phyloP scores from a whole-genome alignment of 2,329 filamentous ascomycete genomes.

The Aphanoascus verrucosus region DNA sequence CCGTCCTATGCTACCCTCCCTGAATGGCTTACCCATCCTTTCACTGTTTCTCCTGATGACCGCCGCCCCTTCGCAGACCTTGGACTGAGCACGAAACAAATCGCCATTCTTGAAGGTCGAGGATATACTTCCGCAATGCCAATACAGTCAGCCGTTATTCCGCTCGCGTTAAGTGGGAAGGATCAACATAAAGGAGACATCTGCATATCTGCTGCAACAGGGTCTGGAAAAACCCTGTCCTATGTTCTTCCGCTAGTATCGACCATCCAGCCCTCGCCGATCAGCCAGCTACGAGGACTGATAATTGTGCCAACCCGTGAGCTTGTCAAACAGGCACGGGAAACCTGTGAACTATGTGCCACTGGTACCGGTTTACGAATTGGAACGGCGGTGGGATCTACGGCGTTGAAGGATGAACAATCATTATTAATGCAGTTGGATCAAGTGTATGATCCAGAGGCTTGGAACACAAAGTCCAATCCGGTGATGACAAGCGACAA shows the following conservation, averaged over 20 bases:
- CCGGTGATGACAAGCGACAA: constrained; percentile 42
- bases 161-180: constrained; percentile 60
- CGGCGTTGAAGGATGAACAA: constrained; percentile 59
- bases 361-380: constrained; percentile 63
- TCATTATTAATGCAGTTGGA: constrained; percentile 52
- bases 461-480: constrained; percentile 15
- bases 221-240: constrained; percentile 88
- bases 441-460: constrained; percentile 54
- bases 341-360: constrained; percentile 64
- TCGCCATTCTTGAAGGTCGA: constrained; percentile 54
- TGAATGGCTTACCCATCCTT: constrained; percentile 65
- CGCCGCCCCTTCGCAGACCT: constrained; percentile 53
- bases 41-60: constrained; percentile 53
- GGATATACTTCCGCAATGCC: constrained; percentile 64
- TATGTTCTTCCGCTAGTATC: constrained; percentile 81
- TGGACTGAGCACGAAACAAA: constrained; percentile 50
- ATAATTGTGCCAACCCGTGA: constrained; percentile 87
- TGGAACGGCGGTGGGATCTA: constrained; percentile 71
- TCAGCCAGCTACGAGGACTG: constrained; percentile 62
- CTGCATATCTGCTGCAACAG: constrained; percentile 83
- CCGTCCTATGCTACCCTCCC: constrained; percentile 71
- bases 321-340: constrained; percentile 73
- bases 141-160: constrained; percentile 69
- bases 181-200: constrained; percentile 61
- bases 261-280: constrained; percentile 53